Evolutionary conservation across 257 asterid genomes (phyloP), one percentile per base, ranked within the genome.

Genomic region (Lycium ferocissimum): DNA sequence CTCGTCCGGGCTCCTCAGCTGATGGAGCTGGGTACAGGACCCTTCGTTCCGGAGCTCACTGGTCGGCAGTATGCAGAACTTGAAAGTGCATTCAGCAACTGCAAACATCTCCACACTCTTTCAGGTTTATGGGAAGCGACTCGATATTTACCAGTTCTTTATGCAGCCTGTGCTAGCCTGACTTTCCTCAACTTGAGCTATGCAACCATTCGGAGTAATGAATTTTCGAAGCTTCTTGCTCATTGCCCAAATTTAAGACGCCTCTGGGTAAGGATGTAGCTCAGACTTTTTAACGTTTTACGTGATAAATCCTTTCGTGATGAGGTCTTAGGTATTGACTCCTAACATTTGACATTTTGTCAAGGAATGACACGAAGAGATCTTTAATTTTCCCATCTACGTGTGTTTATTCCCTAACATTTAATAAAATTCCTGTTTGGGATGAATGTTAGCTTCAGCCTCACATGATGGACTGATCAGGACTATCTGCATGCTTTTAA

Each of bases 181-280:
- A 92, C 92, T 83, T 95, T 93, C 93, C 90, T 95, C 91, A 92
- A 95, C 88, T 84, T 93, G 88, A 91, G 90, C 62, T 89, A 88
- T 35, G 94, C 88, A 61, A 85, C 92, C 83, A 91, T 95, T 69
- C 89, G 87, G 82, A 92, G 95, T 86, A 91, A 84, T 83, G 98
- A 92, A 86, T 88, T 94, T 51, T 89, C 90, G 6, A 88, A 88
- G 87, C 91, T 95, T 87, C 86, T 95, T 53, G 85, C 85, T 83
- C 91, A 90, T 89, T 95, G 98, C 91, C 94, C 94, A 53, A 93
- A 91, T 84, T 84, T 95, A 72, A 93, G 90, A 69, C 91, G 98
- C 84, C 96, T 95, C 58, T 95, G 98, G 98, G 98, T 95, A 92
- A 91, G 95, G 47, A 37, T 69, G 69, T 67, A 9, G 47, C 80